A percentile compares a stretch with the other conserved stretches of the same genome.
These are phyloP conservation scores for Exserohilum rostratum DNA, from an alignment of 2,329 filamentous ascomycete species.

Conservation along the genomic window DNA sequence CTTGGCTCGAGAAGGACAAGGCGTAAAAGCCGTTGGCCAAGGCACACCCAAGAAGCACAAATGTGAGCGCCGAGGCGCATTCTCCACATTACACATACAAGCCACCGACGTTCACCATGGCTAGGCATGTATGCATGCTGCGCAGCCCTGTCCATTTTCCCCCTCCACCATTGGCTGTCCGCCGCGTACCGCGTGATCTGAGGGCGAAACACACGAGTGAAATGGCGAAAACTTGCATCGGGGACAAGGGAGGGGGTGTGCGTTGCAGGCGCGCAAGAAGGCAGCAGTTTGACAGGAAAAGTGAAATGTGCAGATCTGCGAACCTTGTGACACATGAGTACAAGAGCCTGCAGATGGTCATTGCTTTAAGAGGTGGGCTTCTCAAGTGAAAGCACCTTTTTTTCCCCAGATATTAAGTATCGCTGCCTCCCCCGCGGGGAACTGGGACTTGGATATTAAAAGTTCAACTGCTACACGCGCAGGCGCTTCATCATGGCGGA, in stretches of 20 bases:
- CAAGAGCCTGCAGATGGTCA: neutral
- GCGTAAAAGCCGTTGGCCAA: neutral
- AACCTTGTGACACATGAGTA: neutral
- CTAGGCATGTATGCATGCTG: neutral
- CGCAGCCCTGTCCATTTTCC: neutral
- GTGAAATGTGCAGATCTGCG: neutral
- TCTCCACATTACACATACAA: constrained; percentile 5
- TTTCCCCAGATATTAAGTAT: neutral
- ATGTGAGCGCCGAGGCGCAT: neutral
- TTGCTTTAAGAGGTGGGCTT: no score
- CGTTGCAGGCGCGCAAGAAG: no score
- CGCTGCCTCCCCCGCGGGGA: neutral
- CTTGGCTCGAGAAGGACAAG: neutral
- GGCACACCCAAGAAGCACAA: neutral
- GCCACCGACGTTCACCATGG: constrained; percentile 4
- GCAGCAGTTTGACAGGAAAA: neutral
- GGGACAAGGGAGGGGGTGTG: neutral
- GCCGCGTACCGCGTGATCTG: constrained; percentile 4
- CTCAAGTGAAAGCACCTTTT: no score
- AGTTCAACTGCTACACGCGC: neutral
- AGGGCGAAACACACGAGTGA: neutral
- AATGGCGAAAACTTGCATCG: neutral
- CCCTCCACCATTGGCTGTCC: neutral
- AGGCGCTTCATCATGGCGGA: constrained; percentile 10
- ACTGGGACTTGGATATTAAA: neutral